Conservation (phyloP, 169 alveolate genomes). For the Cryptosporidium sp. region DNA sequence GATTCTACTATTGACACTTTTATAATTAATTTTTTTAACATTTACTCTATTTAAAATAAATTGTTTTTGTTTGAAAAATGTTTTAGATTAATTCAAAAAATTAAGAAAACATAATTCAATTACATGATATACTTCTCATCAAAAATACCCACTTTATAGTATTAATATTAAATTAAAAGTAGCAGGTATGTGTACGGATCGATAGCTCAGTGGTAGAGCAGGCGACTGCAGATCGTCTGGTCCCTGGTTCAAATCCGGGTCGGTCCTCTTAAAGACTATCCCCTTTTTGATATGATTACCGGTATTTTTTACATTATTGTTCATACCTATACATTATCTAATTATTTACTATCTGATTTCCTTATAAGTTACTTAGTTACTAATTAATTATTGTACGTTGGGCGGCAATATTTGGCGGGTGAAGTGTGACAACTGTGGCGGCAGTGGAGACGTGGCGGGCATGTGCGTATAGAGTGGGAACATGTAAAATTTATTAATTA, state of each 20-base stretch:
- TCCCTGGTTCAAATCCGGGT: conserved; percentile 78
- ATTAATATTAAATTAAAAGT: not conserved
- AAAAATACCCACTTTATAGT: not conserved
- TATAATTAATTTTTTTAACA: not conserved
- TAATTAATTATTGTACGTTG: not conserved
- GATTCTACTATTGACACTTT: not conserved
- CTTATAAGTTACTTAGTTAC: not conserved
- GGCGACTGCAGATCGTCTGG: conserved; percentile 79
- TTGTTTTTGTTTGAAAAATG: not conserved
- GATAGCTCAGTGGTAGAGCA: conserved; percentile 78
- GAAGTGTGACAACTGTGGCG: not conserved
- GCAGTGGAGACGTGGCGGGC: conserved; percentile 4
- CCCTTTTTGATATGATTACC: not conserved
- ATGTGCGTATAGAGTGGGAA: conserved; percentile 18
- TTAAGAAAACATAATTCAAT: too few species aligned
- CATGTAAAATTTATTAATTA: conserved; percentile 12
- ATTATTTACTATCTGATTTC: not conserved
- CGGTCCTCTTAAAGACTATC: conserved; percentile 34
- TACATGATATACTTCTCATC: not conserved
- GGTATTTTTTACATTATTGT: not conserved
- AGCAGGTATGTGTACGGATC: conserved; percentile 17
- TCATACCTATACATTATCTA: not conserved
- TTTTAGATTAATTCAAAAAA: too few species aligned
- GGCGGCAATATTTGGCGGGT: not conserved
- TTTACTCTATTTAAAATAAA: not conserved